Evolutionary conservation across 306 rosid genomes (phyloP).

Genomic region (Albizia julibrissin): DNA sequence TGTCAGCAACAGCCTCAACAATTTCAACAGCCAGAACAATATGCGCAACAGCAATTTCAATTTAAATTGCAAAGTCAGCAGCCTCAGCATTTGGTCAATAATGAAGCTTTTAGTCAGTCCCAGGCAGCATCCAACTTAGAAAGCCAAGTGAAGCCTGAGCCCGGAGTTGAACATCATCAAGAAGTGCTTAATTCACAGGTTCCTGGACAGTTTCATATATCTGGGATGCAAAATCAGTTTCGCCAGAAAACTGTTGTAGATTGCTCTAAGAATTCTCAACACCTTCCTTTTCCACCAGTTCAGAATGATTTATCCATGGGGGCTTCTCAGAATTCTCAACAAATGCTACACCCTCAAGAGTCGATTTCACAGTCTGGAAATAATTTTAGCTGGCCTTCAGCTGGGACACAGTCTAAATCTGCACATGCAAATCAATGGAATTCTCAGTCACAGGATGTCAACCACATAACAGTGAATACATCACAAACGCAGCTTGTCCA

Average conservation of each 20-base stretch:
- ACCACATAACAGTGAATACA: not conserved
- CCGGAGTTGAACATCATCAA: constrained; percentile 62
- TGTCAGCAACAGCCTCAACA: constrained; percentile 68
- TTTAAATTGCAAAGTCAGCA: constrained; percentile 66
- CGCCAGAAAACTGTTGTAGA: constrained; percentile 64
- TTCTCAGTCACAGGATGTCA: not conserved
- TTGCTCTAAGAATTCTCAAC: constrained; percentile 55
- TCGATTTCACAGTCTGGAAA: constrained; percentile 63
- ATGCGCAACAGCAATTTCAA: constrained; percentile 55
- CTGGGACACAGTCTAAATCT: constrained; percentile 63
- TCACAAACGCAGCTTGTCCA: not conserved
- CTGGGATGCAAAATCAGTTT: constrained; percentile 78
- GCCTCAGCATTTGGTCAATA: constrained; percentile 57
- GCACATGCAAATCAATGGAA: constrained; percentile 2
- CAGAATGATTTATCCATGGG: constrained; percentile 61
- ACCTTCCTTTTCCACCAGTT: constrained; percentile 52
- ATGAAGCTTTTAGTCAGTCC: constrained; percentile 64
- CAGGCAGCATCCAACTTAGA: constrained; percentile 57
- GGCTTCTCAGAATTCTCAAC: constrained; percentile 67
- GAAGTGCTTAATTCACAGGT: constrained; percentile 56
- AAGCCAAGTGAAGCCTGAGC: constrained; percentile 66
- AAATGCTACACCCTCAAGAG: constrained; percentile 53
- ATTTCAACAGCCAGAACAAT: constrained; percentile 70
- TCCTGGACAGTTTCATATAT: constrained; percentile 60
- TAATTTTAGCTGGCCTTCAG: constrained; percentile 61